Conservation (phyloP, 2,329 filamentous ascomycete species). For the Pseudogymnoascus sp. region DNA sequence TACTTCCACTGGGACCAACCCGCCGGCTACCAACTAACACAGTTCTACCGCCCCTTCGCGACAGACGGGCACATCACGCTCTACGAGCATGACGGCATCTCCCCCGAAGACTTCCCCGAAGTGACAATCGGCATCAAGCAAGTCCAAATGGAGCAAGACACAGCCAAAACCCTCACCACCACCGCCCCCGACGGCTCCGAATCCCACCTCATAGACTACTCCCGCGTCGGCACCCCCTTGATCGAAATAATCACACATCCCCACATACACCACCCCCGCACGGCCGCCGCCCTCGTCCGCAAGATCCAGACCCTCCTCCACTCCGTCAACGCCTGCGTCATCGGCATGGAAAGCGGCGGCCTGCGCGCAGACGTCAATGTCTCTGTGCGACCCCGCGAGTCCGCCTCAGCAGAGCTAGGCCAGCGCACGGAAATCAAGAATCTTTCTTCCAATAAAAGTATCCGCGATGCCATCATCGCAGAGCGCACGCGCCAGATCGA, state of each 20-base stretch:
- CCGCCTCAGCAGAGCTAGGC: constrained; percentile 46
- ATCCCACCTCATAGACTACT: constrained; percentile 80
- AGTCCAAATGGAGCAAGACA: constrained; percentile 96
- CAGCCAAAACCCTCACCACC: constrained; percentile 68
- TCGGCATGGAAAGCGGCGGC: constrained; percentile 89
- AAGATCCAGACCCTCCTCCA: constrained; percentile 79
- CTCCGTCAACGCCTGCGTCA: constrained; percentile 74
- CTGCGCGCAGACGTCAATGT: constrained; percentile 93
- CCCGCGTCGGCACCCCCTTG: constrained; percentile 81
- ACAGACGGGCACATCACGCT: constrained; percentile 65
- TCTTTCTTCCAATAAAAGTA: constrained; percentile 83
- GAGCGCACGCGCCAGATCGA: constrained; percentile 83
- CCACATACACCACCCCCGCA: constrained; percentile 76
- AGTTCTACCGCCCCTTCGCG: constrained; percentile 74
- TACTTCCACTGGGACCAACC: constrained; percentile 99
- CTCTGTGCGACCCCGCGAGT: constrained; percentile 56
- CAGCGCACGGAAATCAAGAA: constrained; percentile 97
- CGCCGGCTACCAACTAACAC: constrained; percentile 92
- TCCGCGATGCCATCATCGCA: constrained; percentile 88
- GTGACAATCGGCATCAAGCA: constrained; percentile 79
- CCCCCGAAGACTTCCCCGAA: constrained; percentile 47
- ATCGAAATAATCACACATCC: constrained; percentile 94
- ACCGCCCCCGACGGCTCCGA: constrained; percentile 55
- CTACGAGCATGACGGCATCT: constrained; percentile 68
- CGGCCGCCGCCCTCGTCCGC: constrained; percentile 78